Evolutionary conservation across 176 grass and related monocot genomes (phyloP).

Genomic region (Calamus simplicifolius): DNA sequence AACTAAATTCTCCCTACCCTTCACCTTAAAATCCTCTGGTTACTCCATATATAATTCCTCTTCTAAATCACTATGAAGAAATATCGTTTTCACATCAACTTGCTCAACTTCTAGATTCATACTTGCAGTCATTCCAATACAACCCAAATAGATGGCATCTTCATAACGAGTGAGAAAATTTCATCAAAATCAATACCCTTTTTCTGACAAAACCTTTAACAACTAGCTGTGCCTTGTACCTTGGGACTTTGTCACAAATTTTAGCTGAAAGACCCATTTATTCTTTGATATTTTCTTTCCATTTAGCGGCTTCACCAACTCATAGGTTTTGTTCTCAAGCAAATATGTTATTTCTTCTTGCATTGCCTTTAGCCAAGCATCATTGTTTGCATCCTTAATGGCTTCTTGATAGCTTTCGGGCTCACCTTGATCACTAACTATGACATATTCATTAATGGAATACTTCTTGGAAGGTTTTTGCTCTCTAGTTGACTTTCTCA

Average conservation of each 20-base stretch:
- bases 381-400: too few species aligned
- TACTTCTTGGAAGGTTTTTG: too few species aligned
- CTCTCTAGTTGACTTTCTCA: too few species aligned
- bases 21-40: background rate
- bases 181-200: slow-evolving; percentile 15
- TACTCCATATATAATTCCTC: slow-evolving; percentile 1
- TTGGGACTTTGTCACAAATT: background rate
- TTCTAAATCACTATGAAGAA: slow-evolving; percentile 8
- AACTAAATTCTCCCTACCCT: too few species aligned
- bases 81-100: slow-evolving; percentile 12
- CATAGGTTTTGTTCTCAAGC: slow-evolving; percentile 5
- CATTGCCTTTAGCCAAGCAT: background rate
- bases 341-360: background rate
- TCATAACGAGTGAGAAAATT: slow-evolving; percentile 2
- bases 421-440: too few species aligned
- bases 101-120: slow-evolving; percentile 5
- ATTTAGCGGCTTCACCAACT: background rate
- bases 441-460: too few species aligned
- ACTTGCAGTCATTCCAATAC: slow-evolving; percentile 1
- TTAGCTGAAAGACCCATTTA: slow-evolving; percentile 7
- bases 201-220: slow-evolving; percentile 5
- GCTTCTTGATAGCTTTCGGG: too few species aligned
- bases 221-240: background rate
- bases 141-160: slow-evolving; percentile 7
- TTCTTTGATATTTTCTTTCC: background rate